Percentiles rank a stretch among this genome's conserved stretches.
These are phyloP conservation scores for Glaciozyma antarctica DNA, from an alignment of 768 basidiomycete species.

Conservation along the genomic window DNA sequence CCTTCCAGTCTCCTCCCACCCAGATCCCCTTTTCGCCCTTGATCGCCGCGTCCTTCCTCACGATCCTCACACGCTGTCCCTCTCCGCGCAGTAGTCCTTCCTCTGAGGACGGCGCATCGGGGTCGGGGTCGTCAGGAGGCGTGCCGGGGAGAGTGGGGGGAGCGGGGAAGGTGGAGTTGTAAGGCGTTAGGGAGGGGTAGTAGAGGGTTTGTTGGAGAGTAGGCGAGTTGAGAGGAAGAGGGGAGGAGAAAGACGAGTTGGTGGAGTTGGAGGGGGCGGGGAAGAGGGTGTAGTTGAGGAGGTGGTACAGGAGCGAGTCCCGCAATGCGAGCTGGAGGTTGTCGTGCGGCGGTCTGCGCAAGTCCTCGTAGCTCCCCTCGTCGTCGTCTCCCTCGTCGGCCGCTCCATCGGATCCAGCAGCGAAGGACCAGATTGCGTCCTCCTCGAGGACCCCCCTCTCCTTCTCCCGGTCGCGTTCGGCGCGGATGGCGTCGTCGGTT, in stretches of 20 bases:
- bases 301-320: slow-evolving; percentile 87
- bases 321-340: slow-evolving; percentile 75
- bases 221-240: slow-evolving; percentile 44
- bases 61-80: slow-evolving; percentile 67
- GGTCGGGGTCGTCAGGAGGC: slow-evolving; percentile 10
- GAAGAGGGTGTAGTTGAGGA: slow-evolving; percentile 69
- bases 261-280: slow-evolving; percentile 41
- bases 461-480: slow-evolving; percentile 15
- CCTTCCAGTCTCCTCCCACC: slow-evolving; percentile 69
- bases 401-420: slow-evolving; percentile 34
- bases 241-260: slow-evolving; percentile 1
- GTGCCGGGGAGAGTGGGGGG: slow-evolving; percentile 25
- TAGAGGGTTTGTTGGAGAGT: slow-evolving; percentile 59
- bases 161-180: slow-evolving; percentile 18
- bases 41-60: slow-evolving; percentile 34
- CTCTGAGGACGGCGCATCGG: slow-evolving; percentile 46
- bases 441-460: neutral
- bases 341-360: slow-evolving; percentile 44
- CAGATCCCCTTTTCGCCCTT: slow-evolving; percentile 35
- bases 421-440: slow-evolving; percentile 10
- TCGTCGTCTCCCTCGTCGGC: slow-evolving; percentile 43
- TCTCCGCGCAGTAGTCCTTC: slow-evolving; percentile 64
- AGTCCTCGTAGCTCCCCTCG: slow-evolving; percentile 6
- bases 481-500: slow-evolving; percentile 76
- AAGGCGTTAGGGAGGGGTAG: slow-evolving; percentile 60